phyloP scores from a whole-genome alignment of 345 rosid genomes.

The Mangifera indica region DNA sequence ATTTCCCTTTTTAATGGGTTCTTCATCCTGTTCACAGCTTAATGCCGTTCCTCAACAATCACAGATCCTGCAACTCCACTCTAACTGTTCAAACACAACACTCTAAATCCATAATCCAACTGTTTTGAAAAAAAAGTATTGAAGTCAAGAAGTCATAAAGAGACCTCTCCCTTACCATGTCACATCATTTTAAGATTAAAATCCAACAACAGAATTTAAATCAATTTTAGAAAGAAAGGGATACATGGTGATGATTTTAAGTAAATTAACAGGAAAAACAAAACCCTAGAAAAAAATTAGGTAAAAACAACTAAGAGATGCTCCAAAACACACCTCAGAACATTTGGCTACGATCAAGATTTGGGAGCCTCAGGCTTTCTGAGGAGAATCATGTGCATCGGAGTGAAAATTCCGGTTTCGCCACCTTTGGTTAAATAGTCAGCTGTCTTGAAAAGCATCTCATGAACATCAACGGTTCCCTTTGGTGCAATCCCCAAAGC shows the following conservation, averaged over 20 bases:
- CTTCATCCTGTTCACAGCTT: background rate
- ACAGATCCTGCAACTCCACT: background rate
- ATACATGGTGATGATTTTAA: constrained; percentile 13
- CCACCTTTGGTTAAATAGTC: constrained; percentile 80
- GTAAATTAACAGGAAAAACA: background rate
- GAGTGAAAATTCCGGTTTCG: constrained; percentile 81
- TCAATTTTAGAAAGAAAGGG: constrained; percentile 4
- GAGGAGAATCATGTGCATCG: constrained; percentile 96
- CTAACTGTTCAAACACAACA: background rate
- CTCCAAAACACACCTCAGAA: constrained; percentile 11
- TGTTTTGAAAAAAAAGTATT: background rate
- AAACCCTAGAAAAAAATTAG: constrained; percentile 2
- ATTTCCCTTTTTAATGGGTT: background rate
- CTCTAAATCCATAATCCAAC: background rate
- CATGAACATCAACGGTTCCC: constrained; percentile 93
- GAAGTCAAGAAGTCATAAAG: background rate
- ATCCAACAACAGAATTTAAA: constrained; percentile 20
- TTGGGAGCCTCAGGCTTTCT: constrained; percentile 56
- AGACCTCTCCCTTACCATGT: background rate
- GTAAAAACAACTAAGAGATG: constrained; percentile 14
- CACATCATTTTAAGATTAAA: constrained; percentile 7
- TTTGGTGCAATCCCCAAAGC: constrained; percentile 82
- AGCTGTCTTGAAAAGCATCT: constrained; percentile 85
- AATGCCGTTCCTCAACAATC: too few relatives aligned
- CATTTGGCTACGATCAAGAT: constrained; percentile 25